Evolutionary conservation across 2,329 filamentous ascomycete species (phyloP), one percentile per base, ranked within the genome.

Genomic region (Phyllosticta citriasiana): DNA sequence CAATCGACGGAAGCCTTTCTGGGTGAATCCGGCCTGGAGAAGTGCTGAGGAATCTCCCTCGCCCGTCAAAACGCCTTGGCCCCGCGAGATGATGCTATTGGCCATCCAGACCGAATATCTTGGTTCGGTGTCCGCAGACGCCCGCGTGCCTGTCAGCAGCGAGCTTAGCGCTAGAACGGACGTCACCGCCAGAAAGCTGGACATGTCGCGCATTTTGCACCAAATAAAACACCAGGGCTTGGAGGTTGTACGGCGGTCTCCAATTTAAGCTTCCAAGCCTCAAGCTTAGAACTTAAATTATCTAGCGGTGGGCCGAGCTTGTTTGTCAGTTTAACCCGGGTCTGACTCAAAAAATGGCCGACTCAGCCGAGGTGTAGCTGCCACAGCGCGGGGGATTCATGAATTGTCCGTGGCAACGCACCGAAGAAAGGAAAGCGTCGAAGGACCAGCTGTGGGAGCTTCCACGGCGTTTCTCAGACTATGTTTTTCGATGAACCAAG

Each of bases 1-100:
- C 0, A 77, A 78, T 12, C 75, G 71, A 60, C 80, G 78, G 1
- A 82, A 69, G 2, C 75, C 76, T 60, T 79, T 71, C 25, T 75
- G 74, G 60, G 74, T 71, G 51, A 73, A 73, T n/a, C 75, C 75
- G 0, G 76, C 68, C 1, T 69, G 62, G 3, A 79, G 70, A 1
- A 67, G 63, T 1, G 60, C 66, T 16, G 68, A 69, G 7, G 51
- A 30, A 57, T 67, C 67, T 24, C 59, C 55, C 12, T 54, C n/a
- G 50, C 55, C 66, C 53, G 35, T 65, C 64, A 68, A 62, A 33
- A 73, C 66, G 16, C 72, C 72, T 64, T 74, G 67, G 1, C 72
- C 71, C 64, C 73, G 70, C 55, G 70, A 66, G 51, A 81, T 77
- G 65, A 79, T 78, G 3, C 79, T 81, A 55, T 78, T 73, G 10